Percentiles rank a stretch among this genome's conserved stretches.
phyloP scores from a whole-genome alignment of 805 yeast genomes.

The Geotrichum ghanense region DNA sequence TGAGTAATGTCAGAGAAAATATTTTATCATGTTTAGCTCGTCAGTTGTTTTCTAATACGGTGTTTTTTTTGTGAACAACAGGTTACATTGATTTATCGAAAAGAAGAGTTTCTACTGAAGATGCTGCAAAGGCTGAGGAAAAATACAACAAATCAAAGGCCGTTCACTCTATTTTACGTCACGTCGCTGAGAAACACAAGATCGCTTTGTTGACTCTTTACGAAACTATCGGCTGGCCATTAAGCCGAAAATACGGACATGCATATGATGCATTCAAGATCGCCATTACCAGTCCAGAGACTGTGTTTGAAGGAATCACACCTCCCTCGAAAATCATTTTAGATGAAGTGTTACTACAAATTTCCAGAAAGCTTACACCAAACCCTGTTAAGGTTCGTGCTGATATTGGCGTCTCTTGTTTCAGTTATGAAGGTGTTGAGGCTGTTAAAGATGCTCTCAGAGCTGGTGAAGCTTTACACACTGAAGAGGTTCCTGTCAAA shows the following conservation, averaged over 20 bases:
- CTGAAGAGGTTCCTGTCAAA: slow-evolving; percentile 79
- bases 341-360: slow-evolving; percentile 77
- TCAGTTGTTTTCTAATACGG: neutral
- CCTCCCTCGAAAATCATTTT: slow-evolving; percentile 66
- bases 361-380: slow-evolving; percentile 89
- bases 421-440: slow-evolving; percentile 93
- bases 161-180: slow-evolving; percentile 95
- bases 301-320: slow-evolving; percentile 69
- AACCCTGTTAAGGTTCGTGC: slow-evolving; percentile 97
- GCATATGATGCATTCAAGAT: slow-evolving; percentile 96
- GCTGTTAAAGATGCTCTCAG: slow-evolving; percentile 85
- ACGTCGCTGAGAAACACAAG: slow-evolving; percentile 94
- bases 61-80: neutral
- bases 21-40: too few relatives aligned
- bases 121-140: slow-evolving; percentile 94
- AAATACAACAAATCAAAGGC: slow-evolving; percentile 94
- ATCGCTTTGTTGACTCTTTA: slow-evolving; percentile 78
- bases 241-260: slow-evolving; percentile 90
- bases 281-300: slow-evolving; percentile 78
- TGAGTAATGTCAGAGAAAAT: neutral
- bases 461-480: slow-evolving; percentile 75
- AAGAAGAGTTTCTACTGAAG: slow-evolving; percentile 97
- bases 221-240: slow-evolving; percentile 92
- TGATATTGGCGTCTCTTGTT: slow-evolving; percentile 96
- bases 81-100: slow-evolving; percentile 92